These are phyloP conservation scores for Yamadazyma dushanensis DNA, from an alignment of 1,139 yeast species.

Conservation along the genomic window DNA sequence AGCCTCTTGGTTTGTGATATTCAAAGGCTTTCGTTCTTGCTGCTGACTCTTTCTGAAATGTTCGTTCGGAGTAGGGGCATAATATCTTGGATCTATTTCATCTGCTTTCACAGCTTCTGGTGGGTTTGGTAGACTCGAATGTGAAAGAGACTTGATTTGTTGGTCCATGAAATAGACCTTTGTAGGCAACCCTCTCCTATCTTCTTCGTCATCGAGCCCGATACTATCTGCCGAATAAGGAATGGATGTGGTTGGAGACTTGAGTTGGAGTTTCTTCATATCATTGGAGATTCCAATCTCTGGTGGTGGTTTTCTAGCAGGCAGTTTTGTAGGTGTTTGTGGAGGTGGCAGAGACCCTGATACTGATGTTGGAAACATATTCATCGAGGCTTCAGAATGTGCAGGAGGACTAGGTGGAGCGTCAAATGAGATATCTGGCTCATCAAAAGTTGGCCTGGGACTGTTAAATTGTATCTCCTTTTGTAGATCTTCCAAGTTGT, in stretches of 20 bases:
- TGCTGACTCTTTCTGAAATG: constrained; percentile 23
- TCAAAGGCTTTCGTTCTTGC: constrained; percentile 22
- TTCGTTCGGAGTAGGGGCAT: constrained; percentile 50
- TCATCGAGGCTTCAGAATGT: constrained; percentile 9
- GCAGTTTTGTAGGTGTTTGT: constrained; percentile 1
- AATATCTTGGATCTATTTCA: constrained; percentile 45
- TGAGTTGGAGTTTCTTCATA: constrained; percentile 9
- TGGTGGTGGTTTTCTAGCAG: constrained; percentile 26
- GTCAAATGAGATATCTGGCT: constrained; percentile 8
- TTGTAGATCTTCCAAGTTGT: constrained; percentile 23
- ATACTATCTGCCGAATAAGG: constrained; percentile 50
- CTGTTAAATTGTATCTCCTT: constrained; percentile 17
- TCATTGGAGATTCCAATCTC: constrained; percentile 4
- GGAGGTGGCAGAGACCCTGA: neutral
- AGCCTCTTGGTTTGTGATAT: constrained; percentile 26
- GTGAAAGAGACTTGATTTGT: constrained; percentile 32
- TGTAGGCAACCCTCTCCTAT: constrained; percentile 26
- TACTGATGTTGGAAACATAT: constrained; percentile 1
- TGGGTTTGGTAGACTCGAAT: constrained; percentile 19
- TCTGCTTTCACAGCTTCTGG: constrained; percentile 25
- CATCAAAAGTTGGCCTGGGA: constrained; percentile 1
- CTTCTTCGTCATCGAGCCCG: constrained; percentile 32
- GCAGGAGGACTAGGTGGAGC: constrained; percentile 18
- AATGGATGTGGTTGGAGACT: constrained; percentile 22
- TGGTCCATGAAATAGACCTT: constrained; percentile 37